These are phyloP conservation scores for Sclerotinia subarctica DNA, from an alignment of 2,329 filamentous ascomycete genomes.

Conservation along the genomic window DNA sequence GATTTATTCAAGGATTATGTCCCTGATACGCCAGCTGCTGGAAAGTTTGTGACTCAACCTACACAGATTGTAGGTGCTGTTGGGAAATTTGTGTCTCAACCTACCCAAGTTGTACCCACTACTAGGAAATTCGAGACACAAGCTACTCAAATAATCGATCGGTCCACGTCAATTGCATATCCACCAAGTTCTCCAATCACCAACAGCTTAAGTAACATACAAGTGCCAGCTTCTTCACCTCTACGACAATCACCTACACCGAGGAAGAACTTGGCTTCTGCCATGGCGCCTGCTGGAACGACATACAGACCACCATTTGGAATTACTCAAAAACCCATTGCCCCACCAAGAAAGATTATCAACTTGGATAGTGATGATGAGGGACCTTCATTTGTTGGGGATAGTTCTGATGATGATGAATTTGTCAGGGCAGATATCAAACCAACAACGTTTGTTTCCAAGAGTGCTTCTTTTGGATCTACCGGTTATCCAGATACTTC, in stretches of 20 bases:
- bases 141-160: slow-evolving; percentile 40
- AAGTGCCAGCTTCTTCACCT: slow-evolving; percentile 89
- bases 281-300: slow-evolving; percentile 76
- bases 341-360: slow-evolving; percentile 41
- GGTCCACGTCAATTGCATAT: slow-evolving; percentile 32
- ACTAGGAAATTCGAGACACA: slow-evolving; percentile 41
- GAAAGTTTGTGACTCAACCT: slow-evolving; percentile 41
- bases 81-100: slow-evolving; percentile 42
- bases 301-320: slow-evolving; percentile 55
- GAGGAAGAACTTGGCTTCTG: slow-evolving; percentile 47
- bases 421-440: slow-evolving; percentile 55
- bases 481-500: slow-evolving; percentile 31
- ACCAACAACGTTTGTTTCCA: slow-evolving; percentile 51
- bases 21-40: slow-evolving; percentile 35
- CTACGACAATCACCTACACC: slow-evolving; percentile 29
- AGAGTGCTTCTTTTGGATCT: slow-evolving; percentile 43
- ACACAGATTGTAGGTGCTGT: slow-evolving; percentile 9
- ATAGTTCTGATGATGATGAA: slow-evolving; percentile 61
- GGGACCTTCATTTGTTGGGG: slow-evolving; percentile 57
- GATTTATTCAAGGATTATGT: slow-evolving; percentile 47
- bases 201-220: slow-evolving; percentile 49
- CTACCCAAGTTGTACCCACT: slow-evolving; percentile 24
- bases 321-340: slow-evolving; percentile 42
- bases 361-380: slow-evolving; percentile 55
- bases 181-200: slow-evolving; percentile 29